Base-by-base conservation (phyloP, 805 yeast genomes). In the Yarrowia bubula region DNA sequence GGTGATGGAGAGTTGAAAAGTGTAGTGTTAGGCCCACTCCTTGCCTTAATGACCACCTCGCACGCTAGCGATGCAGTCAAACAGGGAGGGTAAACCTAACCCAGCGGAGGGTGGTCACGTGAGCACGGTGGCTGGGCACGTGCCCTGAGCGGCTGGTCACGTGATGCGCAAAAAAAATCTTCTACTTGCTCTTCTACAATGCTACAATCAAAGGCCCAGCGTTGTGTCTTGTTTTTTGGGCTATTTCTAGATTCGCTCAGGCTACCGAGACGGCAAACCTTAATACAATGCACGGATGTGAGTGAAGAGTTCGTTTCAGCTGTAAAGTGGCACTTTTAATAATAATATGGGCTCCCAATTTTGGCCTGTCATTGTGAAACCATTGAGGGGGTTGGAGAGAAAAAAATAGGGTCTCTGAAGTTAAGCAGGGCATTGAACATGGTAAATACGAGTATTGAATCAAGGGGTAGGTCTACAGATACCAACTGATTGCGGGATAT, bases 11-110 rank as follows among this genome's bases (percentile, higher is more conserved):
- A 2, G 3, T 35, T 22, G 9, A 3, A 17, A 32, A 51, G 58
- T 17, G 57, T 15, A 9, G 58, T 51, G 58, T 33, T 51, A 51
- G 58, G 37, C 35, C 58, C 58, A 51, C 43, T 22, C 42, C 35
- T 37, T 37, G 43, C 43, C 33, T 51, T 37, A 37, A 38, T 48
- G 53, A 33, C 41, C 51, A 48, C 55, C 41, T 17, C 42, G 42
- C 42, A 22, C 57, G 14, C 42, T 38, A 51, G 32, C 38, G 58
- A 37, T 14, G 58, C 58, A 37, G 22, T 1, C 57, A 8, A 48
- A 35, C 55, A 37, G 17, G 58, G 43, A 37, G 33, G 22, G 43
- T 22, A 37, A 51, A 51, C 58, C 58, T 51, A 51, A 51, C 43
- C 58, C 42, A 14, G 13, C 10, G 35, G 17, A 15, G 2, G 28